These are phyloP conservation scores for Lactarius trivialis DNA, from an alignment of 768 basidiomycete genomes.

Conservation along the genomic window DNA sequence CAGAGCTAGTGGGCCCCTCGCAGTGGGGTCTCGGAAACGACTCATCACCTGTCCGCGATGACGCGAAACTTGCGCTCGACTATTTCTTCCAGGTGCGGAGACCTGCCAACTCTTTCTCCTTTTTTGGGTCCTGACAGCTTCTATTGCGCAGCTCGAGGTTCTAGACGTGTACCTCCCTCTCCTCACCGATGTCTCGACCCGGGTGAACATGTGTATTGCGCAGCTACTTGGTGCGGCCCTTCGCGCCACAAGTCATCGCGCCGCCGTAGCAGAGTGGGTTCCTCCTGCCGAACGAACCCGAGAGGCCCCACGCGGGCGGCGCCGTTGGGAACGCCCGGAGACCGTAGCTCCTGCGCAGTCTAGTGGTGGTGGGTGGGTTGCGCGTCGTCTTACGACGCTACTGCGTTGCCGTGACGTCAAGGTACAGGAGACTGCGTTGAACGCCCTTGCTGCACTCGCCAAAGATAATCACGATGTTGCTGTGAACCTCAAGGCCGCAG, in stretches of 20 bases:
- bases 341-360: conserved; percentile 32
- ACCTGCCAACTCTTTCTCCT: not conserved
- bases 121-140: conserved; percentile 6
- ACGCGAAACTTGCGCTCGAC: conserved; percentile 52
- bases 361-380: conserved; percentile 51
- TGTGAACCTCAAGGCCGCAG: conserved; percentile 36
- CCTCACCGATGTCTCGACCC: conserved; percentile 39
- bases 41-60: conserved; percentile 35
- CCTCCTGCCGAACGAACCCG: conserved; percentile 49
- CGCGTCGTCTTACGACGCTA: conserved; percentile 43
- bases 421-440: conserved; percentile 59
- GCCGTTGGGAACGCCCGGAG: conserved; percentile 70
- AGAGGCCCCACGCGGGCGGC: conserved; percentile 45
- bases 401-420: conserved; percentile 49
- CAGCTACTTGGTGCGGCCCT: conserved; percentile 52
- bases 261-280: conserved; percentile 52
- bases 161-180: conserved; percentile 65
- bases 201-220: conserved; percentile 45
- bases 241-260: conserved; percentile 44
- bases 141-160: conserved; percentile 41
- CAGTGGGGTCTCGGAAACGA: conserved; percentile 57
- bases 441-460: conserved; percentile 57
- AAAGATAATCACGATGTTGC: conserved; percentile 57
- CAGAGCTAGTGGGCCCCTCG: conserved; percentile 65
- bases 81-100: conserved; percentile 51